These are phyloP conservation scores for Myrica gale DNA, from an alignment of 306 rosid genomes.

Conservation along the genomic window DNA sequence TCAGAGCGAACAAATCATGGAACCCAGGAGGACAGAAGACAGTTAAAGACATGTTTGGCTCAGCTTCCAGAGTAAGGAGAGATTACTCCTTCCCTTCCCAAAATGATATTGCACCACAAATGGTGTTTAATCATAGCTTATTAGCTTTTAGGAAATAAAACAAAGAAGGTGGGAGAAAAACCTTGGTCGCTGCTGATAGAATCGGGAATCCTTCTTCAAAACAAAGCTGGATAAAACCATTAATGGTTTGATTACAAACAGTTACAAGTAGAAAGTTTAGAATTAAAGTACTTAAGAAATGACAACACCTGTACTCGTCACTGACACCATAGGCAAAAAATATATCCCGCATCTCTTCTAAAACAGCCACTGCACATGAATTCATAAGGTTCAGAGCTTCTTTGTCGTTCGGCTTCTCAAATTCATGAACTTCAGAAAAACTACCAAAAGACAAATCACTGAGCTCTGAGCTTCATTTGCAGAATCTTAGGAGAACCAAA, in stretches of 20 bases:
- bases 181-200: conserved; percentile 58
- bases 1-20: neutral
- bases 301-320: conserved; percentile 57
- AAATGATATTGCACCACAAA: neutral
- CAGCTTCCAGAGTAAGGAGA: neutral
- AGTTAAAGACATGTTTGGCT: too few relatives aligned
- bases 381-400: conserved; percentile 83
- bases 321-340: conserved; percentile 79
- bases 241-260: conserved; percentile 9
- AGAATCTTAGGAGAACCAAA: neutral
- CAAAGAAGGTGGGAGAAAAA: conserved; percentile 14
- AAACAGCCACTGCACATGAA: conserved; percentile 63
- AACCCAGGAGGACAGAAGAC: neutral
- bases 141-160: neutral
- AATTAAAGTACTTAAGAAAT: neutral
- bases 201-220: conserved; percentile 53
- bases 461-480: neutral
- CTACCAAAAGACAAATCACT: conserved; percentile 15
- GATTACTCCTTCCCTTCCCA: neutral
- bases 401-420: conserved; percentile 85
- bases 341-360: conserved; percentile 62
- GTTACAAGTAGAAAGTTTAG: neutral
- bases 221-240: conserved; percentile 52
- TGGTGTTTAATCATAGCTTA: neutral
- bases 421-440: conserved; percentile 67